Conservation (phyloP, 179 eudicot genomes). For the Silene coronaria region DNA sequence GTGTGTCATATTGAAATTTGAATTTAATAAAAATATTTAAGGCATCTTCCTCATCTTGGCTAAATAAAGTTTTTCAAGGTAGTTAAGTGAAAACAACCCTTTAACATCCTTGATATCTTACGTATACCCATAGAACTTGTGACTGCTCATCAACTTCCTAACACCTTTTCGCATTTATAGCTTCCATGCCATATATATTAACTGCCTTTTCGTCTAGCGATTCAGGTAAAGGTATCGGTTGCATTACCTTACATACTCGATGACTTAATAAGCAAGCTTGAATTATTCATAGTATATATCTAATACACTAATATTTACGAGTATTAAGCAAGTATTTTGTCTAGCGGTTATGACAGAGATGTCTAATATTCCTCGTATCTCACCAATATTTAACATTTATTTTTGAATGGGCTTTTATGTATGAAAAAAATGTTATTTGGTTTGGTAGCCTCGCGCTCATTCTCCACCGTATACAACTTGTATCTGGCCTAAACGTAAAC, state of each 20-base stretch:
- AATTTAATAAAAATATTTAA: slow-evolving; percentile 1
- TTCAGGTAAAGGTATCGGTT: neutral
- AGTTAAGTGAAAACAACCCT: slow-evolving; percentile 36
- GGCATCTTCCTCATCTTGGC: slow-evolving; percentile 12
- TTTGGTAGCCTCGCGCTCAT: too few species aligned
- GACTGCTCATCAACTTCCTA: slow-evolving; percentile 28
- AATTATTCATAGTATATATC: too few species aligned
- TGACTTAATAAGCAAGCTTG: neutral
- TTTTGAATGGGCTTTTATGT: neutral
- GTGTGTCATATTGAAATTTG: slow-evolving; percentile 16
- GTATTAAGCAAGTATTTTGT: neutral
- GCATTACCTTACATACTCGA: neutral
- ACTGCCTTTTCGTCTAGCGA: neutral
- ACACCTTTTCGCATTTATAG: slow-evolving; percentile 20
- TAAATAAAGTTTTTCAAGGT: slow-evolving; percentile 23
- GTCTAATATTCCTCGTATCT: too few species aligned
- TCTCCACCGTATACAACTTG: too few species aligned
- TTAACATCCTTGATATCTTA: slow-evolving; percentile 29
- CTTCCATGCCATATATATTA: neutral
- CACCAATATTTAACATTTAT: too few species aligned
- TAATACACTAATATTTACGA: too few species aligned
- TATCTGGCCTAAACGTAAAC: too few species aligned
- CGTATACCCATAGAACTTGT: slow-evolving; percentile 39
- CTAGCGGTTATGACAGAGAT: neutral
- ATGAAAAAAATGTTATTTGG: neutral